Base-by-base conservation (phyloP, 106 monocot genomes). In the Acorus gramineus region DNA sequence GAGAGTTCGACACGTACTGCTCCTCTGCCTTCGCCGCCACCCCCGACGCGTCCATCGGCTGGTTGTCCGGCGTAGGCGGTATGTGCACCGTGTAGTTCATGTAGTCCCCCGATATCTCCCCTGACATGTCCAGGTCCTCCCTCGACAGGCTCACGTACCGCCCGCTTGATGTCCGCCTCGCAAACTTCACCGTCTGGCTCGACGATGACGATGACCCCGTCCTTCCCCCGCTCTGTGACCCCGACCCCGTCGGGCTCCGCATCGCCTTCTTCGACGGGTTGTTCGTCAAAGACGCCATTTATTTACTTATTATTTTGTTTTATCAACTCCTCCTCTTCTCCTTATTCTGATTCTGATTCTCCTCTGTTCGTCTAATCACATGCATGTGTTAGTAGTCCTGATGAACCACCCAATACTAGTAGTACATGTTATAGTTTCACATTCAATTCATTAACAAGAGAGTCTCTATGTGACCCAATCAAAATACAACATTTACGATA, bases 11-110 rank as follows among this genome's bases (percentile, higher is more conserved):
- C 6, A 82, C 81, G 56, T 77, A 77, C 61, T 77, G 77, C 76
- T 80, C 84, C 66, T 73, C 76, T 3, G 73, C 71, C 69, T 75
- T 76, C 7, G 57, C 63, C 5, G 61, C 60, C 58, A 52, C 72
- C 44, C n/a, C 42, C 13, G 12, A 10, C 4, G 49, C 79, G 2
- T 80, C 71, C 77, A 81, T 81, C 8, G 85, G 81, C 47, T 85
- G 85, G 56, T 85, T 81, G 66, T 85, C 85, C 2, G 81, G 85
- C 14, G 81, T 85, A 12, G 85, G 80, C 3, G 85, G 85, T 51
- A 85, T 71, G 10, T 80, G 85, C 8, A 80, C 85, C 6, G 81
- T 78, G 74, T 85, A 85, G 71, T 77, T 81, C 55, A 55, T 76
- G 81, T 72, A 81, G 60, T 81, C 81, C 6, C 73, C 77, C 3